phyloP scores from a whole-genome alignment of 1,139 yeast species.

The Sugiyamaella paludigena region DNA sequence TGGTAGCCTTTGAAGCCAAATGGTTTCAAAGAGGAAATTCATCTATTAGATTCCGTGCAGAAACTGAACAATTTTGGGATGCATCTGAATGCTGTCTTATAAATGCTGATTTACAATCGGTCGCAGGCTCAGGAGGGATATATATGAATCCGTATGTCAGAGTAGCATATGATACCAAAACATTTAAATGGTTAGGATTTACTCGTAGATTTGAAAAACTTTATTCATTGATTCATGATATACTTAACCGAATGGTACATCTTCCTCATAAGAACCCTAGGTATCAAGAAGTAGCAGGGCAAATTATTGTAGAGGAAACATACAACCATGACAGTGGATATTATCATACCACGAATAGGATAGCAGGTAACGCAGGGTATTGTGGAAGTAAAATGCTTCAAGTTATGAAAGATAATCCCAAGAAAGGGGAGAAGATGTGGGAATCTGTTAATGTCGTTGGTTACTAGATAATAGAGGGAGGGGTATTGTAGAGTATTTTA shows the following conservation, averaged over 20 bases:
- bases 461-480: too few relatives aligned
- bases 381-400: constrained; percentile 14
- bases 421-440: constrained; percentile 13
- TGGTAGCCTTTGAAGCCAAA: constrained; percentile 22
- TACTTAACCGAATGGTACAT: constrained; percentile 13
- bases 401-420: constrained; percentile 8
- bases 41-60: constrained; percentile 15
- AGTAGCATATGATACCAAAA: constrained; percentile 18
- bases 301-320: constrained; percentile 4
- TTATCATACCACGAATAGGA: constrained; percentile 2
- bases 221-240: constrained; percentile 18
- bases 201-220: constrained; percentile 19
- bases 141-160: constrained; percentile 22
- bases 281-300: constrained; percentile 10
- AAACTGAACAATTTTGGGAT: constrained; percentile 17
- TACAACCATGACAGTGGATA: neutral
- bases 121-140: constrained; percentile 10
- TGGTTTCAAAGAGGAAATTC: constrained; percentile 13
- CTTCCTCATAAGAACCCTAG: constrained; percentile 16
- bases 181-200: constrained; percentile 15
- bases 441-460: constrained; percentile 10
- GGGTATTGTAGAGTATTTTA: constrained; percentile 10
- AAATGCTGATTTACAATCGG: constrained; percentile 18
- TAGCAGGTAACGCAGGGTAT: constrained; percentile 11
- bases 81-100: constrained; percentile 23